Evolutionary conservation across 1,284 basidiomycete species (phyloP).

Genomic region (Cronartium quercuum): DNA sequence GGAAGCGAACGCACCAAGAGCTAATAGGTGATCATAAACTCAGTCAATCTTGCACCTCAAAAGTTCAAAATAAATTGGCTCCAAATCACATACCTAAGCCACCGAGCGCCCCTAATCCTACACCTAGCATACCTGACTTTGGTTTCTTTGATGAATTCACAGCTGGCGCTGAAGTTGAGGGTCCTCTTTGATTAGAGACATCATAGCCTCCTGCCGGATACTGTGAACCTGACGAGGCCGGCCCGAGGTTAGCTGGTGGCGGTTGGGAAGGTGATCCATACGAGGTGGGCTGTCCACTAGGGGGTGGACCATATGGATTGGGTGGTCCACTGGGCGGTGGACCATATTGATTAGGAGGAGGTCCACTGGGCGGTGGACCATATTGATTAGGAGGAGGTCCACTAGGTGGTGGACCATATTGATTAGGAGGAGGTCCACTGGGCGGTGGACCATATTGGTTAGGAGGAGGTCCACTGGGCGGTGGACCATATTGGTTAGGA

Average conservation of each 20-base stretch:
- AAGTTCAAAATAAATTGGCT: background rate
- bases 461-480: background rate
- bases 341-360: background rate
- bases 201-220: conserved; percentile 29
- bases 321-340: background rate
- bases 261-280: background rate
- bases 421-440: background rate
- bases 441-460: background rate
- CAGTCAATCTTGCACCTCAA: background rate
- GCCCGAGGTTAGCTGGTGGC: background rate
- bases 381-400: background rate
- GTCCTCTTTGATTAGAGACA: background rate
- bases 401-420: background rate
- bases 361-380: background rate
- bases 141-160: background rate
- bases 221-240: background rate
- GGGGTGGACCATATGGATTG: background rate
- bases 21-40: background rate
- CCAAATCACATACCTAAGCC: conserved; percentile 16
- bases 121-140: conserved; percentile 21
- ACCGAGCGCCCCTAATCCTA: conserved; percentile 22
- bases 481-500: background rate
- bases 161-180: background rate
- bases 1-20: conserved; percentile 23
- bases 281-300: background rate